Percentiles rank a stretch among this genome's conserved stretches.
Evolutionary conservation across 345 rosid species (phyloP).

Genomic region (Eucalyptus tenuipes): DNA sequence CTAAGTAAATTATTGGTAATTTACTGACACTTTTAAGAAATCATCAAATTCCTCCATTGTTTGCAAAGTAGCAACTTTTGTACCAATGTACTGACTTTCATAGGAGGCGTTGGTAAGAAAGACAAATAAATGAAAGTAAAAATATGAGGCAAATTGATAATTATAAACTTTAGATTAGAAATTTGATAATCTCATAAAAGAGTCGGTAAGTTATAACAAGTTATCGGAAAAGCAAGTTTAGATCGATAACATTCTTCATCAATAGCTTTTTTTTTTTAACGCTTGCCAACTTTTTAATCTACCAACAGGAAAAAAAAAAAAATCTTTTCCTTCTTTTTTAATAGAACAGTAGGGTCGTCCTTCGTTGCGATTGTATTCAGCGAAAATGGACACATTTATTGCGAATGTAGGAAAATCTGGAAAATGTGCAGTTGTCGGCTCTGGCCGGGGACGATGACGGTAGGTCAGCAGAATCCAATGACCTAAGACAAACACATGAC

Average conservation of each 20-base stretch:
- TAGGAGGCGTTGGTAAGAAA: not conserved
- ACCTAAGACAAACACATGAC: not conserved
- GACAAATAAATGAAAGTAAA: not conserved
- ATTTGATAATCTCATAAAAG: not conserved
- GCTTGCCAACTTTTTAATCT: not conserved
- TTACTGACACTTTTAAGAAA: not conserved
- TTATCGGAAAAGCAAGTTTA: not conserved
- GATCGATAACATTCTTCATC: not conserved
- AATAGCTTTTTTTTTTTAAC: not conserved
- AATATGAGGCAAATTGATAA: not conserved
- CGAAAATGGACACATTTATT: not conserved
- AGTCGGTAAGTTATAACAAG: not conserved
- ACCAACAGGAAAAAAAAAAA: not conserved
- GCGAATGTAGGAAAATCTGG: not conserved
- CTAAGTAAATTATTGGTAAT: not conserved
- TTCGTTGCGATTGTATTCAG: not conserved
- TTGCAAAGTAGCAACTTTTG: not conserved
- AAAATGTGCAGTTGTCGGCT: not conserved
- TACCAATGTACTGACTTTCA: not conserved
- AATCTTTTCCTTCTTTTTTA: not conserved
- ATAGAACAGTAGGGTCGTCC: not conserved
- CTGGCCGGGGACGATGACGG: not conserved
- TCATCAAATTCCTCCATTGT: not conserved
- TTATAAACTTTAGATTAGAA: not conserved
- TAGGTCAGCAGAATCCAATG: not conserved